Evolutionary conservation across 352 stramenopile species (phyloP).

Genomic region (Phytophthora sojae): DNA sequence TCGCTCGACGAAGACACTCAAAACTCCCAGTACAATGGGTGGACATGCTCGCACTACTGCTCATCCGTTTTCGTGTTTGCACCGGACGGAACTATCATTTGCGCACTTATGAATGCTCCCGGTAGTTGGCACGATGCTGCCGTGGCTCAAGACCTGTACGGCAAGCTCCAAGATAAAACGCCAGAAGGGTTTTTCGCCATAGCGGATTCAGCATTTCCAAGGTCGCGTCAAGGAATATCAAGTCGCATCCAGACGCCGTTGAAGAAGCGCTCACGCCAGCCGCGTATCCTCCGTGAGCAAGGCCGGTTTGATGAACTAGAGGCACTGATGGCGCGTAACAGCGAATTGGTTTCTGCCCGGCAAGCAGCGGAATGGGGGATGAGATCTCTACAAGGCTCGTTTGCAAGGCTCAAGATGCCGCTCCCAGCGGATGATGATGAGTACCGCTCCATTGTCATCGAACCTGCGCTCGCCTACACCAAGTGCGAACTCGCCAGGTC

Average conservation of each 20-base stretch:
- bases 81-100: constrained; percentile 22
- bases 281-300: background rate
- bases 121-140: constrained; percentile 31
- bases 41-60: constrained; percentile 31
- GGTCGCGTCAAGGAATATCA: constrained; percentile 10
- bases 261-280: constrained; percentile 14
- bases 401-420: constrained; percentile 26
- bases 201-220: constrained; percentile 30
- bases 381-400: constrained; percentile 26
- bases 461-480: constrained; percentile 15
- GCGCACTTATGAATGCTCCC: constrained; percentile 4
- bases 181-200: constrained; percentile 24
- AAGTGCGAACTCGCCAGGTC: constrained; percentile 11
- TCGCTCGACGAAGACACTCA: constrained; percentile 16
- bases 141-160: constrained; percentile 15
- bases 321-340: constrained; percentile 14
- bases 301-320: background rate
- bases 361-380: constrained; percentile 33
- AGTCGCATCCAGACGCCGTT: constrained; percentile 3
- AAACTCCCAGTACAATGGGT: constrained; percentile 34
- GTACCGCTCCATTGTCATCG: constrained; percentile 8
- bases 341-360: constrained; percentile 18
- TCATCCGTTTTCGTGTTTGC: constrained; percentile 29
- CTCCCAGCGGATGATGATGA: constrained; percentile 19
- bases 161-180: constrained; percentile 15